Evolutionary conservation across 108 stramenopile species (phyloP), one percentile per base, ranked within the genome.

Genomic region (Cylindrotheca fusiformis): DNA sequence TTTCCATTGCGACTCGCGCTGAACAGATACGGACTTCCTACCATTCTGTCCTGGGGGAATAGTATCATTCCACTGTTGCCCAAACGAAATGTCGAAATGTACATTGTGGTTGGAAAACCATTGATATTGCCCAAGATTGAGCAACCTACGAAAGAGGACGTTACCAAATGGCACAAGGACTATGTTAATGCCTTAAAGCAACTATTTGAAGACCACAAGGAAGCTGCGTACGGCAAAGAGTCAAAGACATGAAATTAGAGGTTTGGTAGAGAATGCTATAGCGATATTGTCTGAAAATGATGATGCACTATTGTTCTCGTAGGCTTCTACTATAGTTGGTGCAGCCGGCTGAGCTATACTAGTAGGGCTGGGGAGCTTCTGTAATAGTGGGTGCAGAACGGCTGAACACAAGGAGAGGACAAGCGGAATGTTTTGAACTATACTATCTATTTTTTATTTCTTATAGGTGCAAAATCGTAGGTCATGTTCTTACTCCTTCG

Each of bases 201-300:
- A 45, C 58, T 86, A 21, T 90, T 72, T 54, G 81, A 82, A 18
- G 67, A 72, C n/a, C 69, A 86, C 74, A 86, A 86, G 52, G 81
- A 80, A 55, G 66, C 25, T 27, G 78, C 75, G 18, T 87, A 84
- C 56, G 83, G 81, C 68, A 73, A 22, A 32, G 55, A 22, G 77
- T 68, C 19, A 76, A 83, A 61, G 52, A 28, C 3, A 50, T 52
- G 12, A 79, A 85, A 58, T 49, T 85, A 28, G 84, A 85, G 59
- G 29, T 85, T 29, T 85, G 84, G 84, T 85, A n/a, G n/a, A n/a
- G n/a, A n/a, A n/a, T n/a, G n/a, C n/a, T n/a, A n/a, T n/a, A n/a
- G n/a, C n/a, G n/a, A n/a, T n/a, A n/a, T n/a, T n/a, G n/a, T n/a
- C n/a, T n/a, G n/a, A n/a, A n/a, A n/a, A n/a, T n/a, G n/a, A n/a